Evolutionary conservation across 148 eudicot species (phyloP), one percentile per base, ranked within the genome.

Genomic region (Vaccinium vitisidaea): DNA sequence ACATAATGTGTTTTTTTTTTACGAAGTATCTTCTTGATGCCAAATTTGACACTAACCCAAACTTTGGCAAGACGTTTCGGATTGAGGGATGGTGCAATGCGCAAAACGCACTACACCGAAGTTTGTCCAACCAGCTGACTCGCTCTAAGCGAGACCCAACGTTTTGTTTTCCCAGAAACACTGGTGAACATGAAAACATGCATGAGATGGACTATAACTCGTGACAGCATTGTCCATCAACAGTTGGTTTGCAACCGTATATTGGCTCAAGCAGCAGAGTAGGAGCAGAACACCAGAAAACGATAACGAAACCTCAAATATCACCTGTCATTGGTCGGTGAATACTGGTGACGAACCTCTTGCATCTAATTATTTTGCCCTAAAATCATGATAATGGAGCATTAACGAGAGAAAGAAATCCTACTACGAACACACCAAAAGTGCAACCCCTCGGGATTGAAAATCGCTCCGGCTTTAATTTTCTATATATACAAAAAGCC

Each of bases 121-220:
- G 27, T 21, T n/a, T 63, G 25, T 8, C 69, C 27, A n/a, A 63
- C 69, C 69, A 63, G 69, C 5, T 21, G 69, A 63, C 27, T 7
- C 1, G 53, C 11, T 18, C n/a, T 18, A 58, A 6, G 63, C n/a
- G 18, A 58, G 63, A 58, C 69, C 27, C 69, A 8, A 21, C 27
- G 12, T n/a, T 63, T n/a, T 63, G 27, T 63, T 63, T 63, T 63
- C 69, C 69, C 69, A 63, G 69, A 63, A 63, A n/a, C 69, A 63
- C 23, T 63, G 11, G 69, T n/a, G 9, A 63, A n/a, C 71, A 65
- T 23, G 71, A 65, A 54, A 19, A 59, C 18, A 59, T 59, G 67
- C 59, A 5, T 23, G 70, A 63, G 27, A 65, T 2, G 14, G 71
- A 23, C 71, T 65, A 23, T 23, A 69, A 63, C 70, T 63, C 27